Conservation (phyloP, 108 stramenopile species). For the Nitzschia palea region DNA sequence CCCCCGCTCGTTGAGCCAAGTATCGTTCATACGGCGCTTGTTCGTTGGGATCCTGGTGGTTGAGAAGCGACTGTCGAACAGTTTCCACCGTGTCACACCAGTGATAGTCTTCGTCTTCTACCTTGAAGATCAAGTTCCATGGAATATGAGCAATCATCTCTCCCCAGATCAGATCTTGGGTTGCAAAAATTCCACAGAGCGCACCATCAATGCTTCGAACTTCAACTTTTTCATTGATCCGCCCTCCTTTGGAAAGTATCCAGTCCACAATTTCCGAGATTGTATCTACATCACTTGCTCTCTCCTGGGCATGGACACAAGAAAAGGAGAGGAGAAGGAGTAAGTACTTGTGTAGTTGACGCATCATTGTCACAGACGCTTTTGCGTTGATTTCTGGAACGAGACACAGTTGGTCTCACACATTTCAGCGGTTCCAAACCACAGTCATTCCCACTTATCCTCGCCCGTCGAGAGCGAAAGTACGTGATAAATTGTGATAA, state of each 20-base stretch:
- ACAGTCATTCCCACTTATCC: too few relatives aligned
- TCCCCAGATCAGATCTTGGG: background rate
- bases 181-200: background rate
- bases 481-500: too few relatives aligned
- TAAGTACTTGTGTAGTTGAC: too few relatives aligned
- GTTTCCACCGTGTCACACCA: background rate
- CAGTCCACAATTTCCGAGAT: background rate
- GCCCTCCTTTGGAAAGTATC: background rate
- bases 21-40: background rate
- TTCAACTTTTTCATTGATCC: background rate
- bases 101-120: background rate
- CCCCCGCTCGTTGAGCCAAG: background rate
- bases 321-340: too few relatives aligned
- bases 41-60: background rate
- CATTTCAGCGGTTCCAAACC: too few relatives aligned
- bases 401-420: too few relatives aligned
- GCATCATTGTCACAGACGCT: too few relatives aligned
- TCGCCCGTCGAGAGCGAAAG: too few relatives aligned
- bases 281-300: background rate
- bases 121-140: background rate
- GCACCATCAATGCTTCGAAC: background rate
- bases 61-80: background rate
- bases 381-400: too few relatives aligned
- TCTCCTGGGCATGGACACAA: too few relatives aligned
- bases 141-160: background rate